Conservation (phyloP, 2,329 filamentous ascomycete genomes). For the Beauveria brongniartii region DNA sequence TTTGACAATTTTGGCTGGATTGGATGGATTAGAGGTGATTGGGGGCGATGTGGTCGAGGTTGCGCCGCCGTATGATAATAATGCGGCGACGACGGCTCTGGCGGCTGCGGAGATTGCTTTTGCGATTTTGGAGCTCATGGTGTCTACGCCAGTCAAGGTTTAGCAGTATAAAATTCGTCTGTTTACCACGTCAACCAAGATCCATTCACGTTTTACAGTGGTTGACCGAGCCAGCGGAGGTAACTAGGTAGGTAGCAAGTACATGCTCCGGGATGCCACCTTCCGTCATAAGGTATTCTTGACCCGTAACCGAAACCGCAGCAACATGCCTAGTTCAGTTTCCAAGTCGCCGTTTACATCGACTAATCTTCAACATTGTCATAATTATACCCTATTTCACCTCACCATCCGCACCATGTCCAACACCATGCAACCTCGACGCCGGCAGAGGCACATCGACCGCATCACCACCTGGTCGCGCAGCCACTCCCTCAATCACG, state of each 20-base stretch:
- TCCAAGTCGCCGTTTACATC: too few relatives aligned
- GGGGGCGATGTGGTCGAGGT: slow-evolving; percentile 84
- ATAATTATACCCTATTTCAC: not conserved
- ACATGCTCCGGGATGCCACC: not conserved
- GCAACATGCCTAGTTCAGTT: too few relatives aligned
- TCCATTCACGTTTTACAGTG: not conserved
- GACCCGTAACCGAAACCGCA: not conserved
- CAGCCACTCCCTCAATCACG: not conserved
- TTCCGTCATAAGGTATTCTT: not conserved
- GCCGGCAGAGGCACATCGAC: not conserved
- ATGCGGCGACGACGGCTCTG: slow-evolving; percentile 67
- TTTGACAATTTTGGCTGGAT: slow-evolving; percentile 66
- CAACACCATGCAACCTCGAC: not conserved
- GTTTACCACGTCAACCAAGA: too few relatives aligned
- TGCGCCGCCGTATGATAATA: slow-evolving; percentile 70
- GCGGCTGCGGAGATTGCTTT: slow-evolving; percentile 74
- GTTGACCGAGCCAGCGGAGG: not conserved
- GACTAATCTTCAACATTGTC: too few relatives aligned
- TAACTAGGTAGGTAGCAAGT: not conserved
- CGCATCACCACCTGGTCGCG: not conserved
- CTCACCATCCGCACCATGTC: not conserved
- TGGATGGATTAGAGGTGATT: slow-evolving; percentile 72
- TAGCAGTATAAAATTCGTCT: not conserved
- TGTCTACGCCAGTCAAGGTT: slow-evolving; percentile 13
- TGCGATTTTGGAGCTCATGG: slow-evolving; percentile 52